A percentile compares a stretch with the other conserved stretches of the same genome.
Conservation (phyloP, 495 filamentous ascomycete genomes). For the Pyrenopolyporus hunteri region DNA sequence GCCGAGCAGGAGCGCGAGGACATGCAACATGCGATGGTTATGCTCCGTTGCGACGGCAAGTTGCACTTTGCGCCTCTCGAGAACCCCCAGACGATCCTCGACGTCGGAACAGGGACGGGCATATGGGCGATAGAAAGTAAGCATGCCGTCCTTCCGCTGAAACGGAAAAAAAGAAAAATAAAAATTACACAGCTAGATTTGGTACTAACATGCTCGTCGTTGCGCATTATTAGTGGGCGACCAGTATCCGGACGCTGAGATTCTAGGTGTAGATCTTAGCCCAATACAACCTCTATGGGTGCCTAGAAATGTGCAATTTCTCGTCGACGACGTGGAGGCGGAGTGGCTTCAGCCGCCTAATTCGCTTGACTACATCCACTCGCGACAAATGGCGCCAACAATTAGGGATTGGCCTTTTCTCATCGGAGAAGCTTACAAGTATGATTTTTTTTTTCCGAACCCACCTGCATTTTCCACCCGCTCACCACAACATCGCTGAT, state of each 20-base stretch:
- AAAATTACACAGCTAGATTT: not conserved
- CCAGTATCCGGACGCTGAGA: constrained; percentile 49
- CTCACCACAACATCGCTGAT: constrained; percentile 7
- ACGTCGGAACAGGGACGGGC: constrained; percentile 67
- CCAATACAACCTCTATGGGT: constrained; percentile 62
- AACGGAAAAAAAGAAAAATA: not conserved
- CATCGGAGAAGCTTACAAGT: constrained; percentile 47
- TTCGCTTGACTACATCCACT: constrained; percentile 61
- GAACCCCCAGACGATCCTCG: constrained; percentile 57
- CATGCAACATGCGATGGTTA: constrained; percentile 49
- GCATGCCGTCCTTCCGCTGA: constrained; percentile 1
- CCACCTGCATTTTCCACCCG: not conserved
- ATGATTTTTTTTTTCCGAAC: constrained; percentile 8
- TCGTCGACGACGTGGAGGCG: constrained; percentile 62
- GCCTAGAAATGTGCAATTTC: constrained; percentile 61
- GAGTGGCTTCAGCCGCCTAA: constrained; percentile 55
- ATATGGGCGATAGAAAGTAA: constrained; percentile 66
- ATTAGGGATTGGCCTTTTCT: constrained; percentile 57
- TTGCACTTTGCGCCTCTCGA: constrained; percentile 57
- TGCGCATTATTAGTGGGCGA: constrained; percentile 51
- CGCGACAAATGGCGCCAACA: constrained; percentile 51
- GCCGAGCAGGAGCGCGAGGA: constrained; percentile 54
- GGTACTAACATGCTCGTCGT: constrained; percentile 13
- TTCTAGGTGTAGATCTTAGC: constrained; percentile 67
- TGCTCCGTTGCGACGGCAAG: constrained; percentile 49